Conservation (phyloP, 352 stramenopile genomes). For the Globisporangium solare region DNA sequence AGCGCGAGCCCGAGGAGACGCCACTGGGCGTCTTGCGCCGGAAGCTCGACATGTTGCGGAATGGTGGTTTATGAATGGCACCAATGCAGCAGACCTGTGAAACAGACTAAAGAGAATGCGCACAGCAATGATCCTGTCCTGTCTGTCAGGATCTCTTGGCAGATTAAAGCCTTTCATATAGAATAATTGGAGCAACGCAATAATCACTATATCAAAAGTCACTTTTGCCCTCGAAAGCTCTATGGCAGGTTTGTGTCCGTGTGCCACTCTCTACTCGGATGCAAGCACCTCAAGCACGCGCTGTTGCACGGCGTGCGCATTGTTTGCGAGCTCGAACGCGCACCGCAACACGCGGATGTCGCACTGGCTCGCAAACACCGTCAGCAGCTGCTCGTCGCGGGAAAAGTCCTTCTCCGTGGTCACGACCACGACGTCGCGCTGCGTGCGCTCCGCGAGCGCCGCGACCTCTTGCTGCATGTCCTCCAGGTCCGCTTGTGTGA, state of each 20-base stretch:
- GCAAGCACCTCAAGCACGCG: slow-evolving; percentile 5
- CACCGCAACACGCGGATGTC: slow-evolving; percentile 30
- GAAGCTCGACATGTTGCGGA: slow-evolving; percentile 38
- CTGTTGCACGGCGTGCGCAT: slow-evolving; percentile 7
- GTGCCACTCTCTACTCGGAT: background rate
- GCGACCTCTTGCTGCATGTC: slow-evolving; percentile 21
- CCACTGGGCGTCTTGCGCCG: slow-evolving; percentile 23
- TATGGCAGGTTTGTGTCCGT: too few species aligned
- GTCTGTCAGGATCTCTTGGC: too few species aligned
- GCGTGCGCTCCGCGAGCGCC: slow-evolving; percentile 1
- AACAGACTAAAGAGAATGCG: too few species aligned
- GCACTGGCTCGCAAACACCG: slow-evolving; percentile 2
- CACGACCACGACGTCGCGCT: slow-evolving; percentile 32
- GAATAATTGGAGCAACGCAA: too few species aligned
- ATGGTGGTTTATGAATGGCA: too few species aligned
- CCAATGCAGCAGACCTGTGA: too few species aligned
- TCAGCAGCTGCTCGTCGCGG: slow-evolving; percentile 5
- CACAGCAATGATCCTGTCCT: too few species aligned
- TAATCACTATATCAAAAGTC: too few species aligned
- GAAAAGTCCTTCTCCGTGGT: slow-evolving; percentile 68
- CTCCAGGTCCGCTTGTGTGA: slow-evolving; percentile 27
- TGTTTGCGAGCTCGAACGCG: slow-evolving; percentile 33
- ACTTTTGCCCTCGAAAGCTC: too few species aligned
- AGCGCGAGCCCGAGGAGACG: too few species aligned
- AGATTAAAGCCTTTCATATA: too few species aligned